A percentile compares a stretch with the other conserved stretches of the same genome.
Evolutionary conservation across 2,329 filamentous ascomycete species (phyloP).

Genomic region (Epichloe gansuensis): DNA sequence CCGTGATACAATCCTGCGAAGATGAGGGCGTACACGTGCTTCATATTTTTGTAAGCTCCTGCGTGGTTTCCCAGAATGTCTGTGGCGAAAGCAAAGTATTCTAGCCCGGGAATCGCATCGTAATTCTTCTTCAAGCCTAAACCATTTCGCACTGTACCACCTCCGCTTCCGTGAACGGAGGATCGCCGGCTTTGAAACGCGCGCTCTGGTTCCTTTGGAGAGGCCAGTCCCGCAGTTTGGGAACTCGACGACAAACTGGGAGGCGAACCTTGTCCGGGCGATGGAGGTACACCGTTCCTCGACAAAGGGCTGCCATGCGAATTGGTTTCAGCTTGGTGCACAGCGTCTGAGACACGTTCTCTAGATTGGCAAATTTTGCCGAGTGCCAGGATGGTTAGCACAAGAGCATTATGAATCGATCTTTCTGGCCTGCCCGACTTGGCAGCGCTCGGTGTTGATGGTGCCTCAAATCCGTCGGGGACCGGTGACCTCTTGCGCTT

Average conservation of each 20-base stretch:
- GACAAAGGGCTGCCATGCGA: slow-evolving; percentile 25
- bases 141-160: slow-evolving; percentile 14
- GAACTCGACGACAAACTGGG: slow-evolving; percentile 31
- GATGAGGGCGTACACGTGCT: slow-evolving; percentile 73
- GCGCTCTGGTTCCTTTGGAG: slow-evolving; percentile 38
- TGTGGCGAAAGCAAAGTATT: slow-evolving; percentile 77
- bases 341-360: slow-evolving; percentile 43
- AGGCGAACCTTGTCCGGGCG: slow-evolving; percentile 43
- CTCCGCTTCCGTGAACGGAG: slow-evolving; percentile 32
- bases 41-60: slow-evolving; percentile 66
- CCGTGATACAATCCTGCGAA: slow-evolving; percentile 81
- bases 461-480: slow-evolving; percentile 20
- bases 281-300: slow-evolving; percentile 38
- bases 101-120: slow-evolving; percentile 76
- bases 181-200: slow-evolving; percentile 33
- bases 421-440: slow-evolving; percentile 42
- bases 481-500: slow-evolving; percentile 46
- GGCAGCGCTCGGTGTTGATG: slow-evolving; percentile 16
- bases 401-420: slow-evolving; percentile 67
- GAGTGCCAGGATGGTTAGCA: slow-evolving; percentile 71
- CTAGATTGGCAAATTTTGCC: slow-evolving; percentile 63
- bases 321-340: slow-evolving; percentile 24
- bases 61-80: slow-evolving; percentile 75
- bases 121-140: slow-evolving; percentile 44
- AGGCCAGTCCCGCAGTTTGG: slow-evolving; percentile 36